Conservation (phyloP, 2,329 filamentous ascomycete species). For the Verticillium zaregamsianum region DNA sequence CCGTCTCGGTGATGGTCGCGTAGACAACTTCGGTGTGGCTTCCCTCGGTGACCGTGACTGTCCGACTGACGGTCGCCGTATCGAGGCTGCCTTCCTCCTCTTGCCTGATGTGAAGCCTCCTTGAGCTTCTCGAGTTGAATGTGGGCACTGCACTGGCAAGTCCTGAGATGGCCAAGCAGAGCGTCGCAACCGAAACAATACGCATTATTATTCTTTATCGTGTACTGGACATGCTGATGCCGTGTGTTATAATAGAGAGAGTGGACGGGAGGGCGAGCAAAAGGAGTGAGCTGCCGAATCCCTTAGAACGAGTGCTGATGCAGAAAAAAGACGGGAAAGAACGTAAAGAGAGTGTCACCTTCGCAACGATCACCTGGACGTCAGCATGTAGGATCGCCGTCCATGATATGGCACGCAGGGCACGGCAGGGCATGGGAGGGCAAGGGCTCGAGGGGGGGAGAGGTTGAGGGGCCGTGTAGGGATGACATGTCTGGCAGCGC, state of each 20-base stretch:
- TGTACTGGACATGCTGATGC: not conserved
- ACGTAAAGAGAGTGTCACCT: not conserved
- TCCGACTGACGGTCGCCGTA: constrained; percentile 11
- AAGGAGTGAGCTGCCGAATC: not conserved
- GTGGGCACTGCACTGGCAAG: not conserved
- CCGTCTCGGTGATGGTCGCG: constrained; percentile 15
- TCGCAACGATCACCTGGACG: not conserved
- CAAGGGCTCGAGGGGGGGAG: not conserved
- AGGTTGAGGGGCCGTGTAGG: not conserved
- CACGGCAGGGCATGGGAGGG: not conserved
- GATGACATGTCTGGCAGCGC: not conserved
- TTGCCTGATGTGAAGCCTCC: not conserved
- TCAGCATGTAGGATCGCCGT: not conserved
- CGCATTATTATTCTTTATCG: not conserved
- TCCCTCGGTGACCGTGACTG: constrained; percentile 14
- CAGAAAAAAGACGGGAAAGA: not conserved
- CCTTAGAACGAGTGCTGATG: not conserved
- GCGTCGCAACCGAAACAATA: not conserved
- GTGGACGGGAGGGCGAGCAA: not conserved
- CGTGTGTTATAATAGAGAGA: not conserved
- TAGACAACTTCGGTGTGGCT: constrained; percentile 12
- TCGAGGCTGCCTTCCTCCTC: not conserved
- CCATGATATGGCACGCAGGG: not conserved
- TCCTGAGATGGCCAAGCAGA: not conserved
- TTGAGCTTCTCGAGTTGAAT: not conserved